phyloP scores from a whole-genome alignment of 768 basidiomycete species.

The Paxillus ammoniavirescens region DNA sequence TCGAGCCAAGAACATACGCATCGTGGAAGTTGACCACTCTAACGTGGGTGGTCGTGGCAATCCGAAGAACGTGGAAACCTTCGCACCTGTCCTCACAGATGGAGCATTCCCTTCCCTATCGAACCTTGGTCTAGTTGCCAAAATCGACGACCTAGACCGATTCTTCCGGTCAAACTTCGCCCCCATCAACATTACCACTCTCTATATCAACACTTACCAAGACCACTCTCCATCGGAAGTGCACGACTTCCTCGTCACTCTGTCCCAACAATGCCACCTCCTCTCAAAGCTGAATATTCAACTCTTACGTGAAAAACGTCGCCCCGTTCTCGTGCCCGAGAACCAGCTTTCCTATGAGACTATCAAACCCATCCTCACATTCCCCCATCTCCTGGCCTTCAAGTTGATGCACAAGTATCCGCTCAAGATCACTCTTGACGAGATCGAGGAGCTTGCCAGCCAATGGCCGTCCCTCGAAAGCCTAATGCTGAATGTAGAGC shows the following conservation, averaged over 20 bases:
- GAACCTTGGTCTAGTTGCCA: slow-evolving; percentile 49
- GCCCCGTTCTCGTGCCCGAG: slow-evolving; percentile 10
- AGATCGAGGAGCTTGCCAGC: slow-evolving; percentile 44
- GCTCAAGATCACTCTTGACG: slow-evolving; percentile 34
- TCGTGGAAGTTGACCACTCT: slow-evolving; percentile 58
- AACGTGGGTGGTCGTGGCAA: slow-evolving; percentile 43
- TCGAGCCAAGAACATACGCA: no score
- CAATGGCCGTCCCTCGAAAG: slow-evolving; percentile 45
- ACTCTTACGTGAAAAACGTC: slow-evolving; percentile 20
- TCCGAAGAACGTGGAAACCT: no score
- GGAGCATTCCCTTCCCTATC: slow-evolving; percentile 53
- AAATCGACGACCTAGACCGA: no score
- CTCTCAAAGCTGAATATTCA: slow-evolving; percentile 44
- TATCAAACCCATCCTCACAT: slow-evolving; percentile 35
- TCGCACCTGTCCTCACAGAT: no score
- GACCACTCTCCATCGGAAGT: slow-evolving; percentile 44
- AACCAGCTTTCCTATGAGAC: slow-evolving; percentile 35
- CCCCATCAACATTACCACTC: slow-evolving; percentile 45
- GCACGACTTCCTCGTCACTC: slow-evolving; percentile 39
- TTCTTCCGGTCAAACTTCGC: slow-evolving; percentile 46
- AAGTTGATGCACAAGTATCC: slow-evolving; percentile 33
- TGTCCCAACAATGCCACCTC: slow-evolving; percentile 48
- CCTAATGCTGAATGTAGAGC: slow-evolving; percentile 48
- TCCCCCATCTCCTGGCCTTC: slow-evolving; percentile 31
- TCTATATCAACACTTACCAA: slow-evolving; percentile 50